Conservation (phyloP, 2,329 filamentous ascomycete species). For the Ophiobolus disseminans region DNA sequence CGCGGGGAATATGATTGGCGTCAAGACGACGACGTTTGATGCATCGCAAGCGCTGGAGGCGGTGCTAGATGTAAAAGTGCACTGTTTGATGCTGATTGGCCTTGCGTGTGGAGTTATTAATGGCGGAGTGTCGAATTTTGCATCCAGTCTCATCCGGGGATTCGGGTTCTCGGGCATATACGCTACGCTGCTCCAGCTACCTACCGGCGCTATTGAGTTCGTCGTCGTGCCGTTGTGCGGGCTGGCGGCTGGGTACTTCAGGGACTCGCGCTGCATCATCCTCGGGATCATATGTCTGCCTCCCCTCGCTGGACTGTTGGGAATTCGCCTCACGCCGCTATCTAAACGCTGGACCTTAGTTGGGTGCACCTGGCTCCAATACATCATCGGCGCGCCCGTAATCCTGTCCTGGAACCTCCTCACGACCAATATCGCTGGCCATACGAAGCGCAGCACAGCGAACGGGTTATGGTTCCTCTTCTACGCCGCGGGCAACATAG, state of each 20-base stretch:
- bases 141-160: constrained; percentile 55
- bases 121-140: constrained; percentile 60
- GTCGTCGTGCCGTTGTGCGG: constrained; percentile 48
- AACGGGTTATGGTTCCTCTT: constrained; percentile 60
- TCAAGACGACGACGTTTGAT: constrained; percentile 51
- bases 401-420: constrained; percentile 62
- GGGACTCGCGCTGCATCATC: constrained; percentile 38
- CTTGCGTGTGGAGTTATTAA: constrained; percentile 58
- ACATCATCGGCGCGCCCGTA: constrained; percentile 58
- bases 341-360: constrained; percentile 58
- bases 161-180: constrained; percentile 52
- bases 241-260: constrained; percentile 42
- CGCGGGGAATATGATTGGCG: constrained; percentile 51
- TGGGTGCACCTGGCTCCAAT: constrained; percentile 62
- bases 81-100: constrained; percentile 52
- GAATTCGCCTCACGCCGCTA: constrained; percentile 57
- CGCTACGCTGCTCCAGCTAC: constrained; percentile 53
- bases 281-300: constrained; percentile 52
- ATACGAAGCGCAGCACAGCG: constrained; percentile 60
- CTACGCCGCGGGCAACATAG: constrained; percentile 59
- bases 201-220: constrained; percentile 54
- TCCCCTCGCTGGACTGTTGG: constrained; percentile 59
- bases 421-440: constrained; percentile 53
- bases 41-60: constrained; percentile 50
- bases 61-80: constrained; percentile 49